A percentile compares a stretch with the other conserved stretches of the same genome.
Conservation (phyloP, 1,284 basidiomycete species). For the Lentinus polychrous region DNA sequence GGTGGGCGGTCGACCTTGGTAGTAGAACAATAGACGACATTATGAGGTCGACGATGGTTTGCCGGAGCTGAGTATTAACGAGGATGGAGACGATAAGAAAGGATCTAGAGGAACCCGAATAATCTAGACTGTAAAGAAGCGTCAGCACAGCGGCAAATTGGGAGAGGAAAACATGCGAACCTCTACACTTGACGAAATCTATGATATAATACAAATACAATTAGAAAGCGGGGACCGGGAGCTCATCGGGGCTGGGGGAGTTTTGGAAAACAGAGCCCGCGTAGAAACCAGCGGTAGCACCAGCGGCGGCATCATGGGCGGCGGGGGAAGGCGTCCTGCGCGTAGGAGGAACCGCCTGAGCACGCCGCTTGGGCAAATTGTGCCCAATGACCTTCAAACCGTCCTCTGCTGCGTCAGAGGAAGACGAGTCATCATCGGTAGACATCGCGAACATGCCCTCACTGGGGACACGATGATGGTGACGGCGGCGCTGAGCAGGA, state of each 20-base stretch:
- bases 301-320: conserved; percentile 13
- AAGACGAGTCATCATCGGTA: conserved; percentile 54
- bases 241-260: conserved; percentile 70
- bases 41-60: conserved; percentile 25
- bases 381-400: conserved; percentile 29
- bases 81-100: conserved; percentile 17
- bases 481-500: conserved; percentile 30
- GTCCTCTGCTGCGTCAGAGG: conserved; percentile 35
- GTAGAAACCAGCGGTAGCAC: conserved; percentile 40
- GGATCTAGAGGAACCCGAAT: conserved; percentile 22
- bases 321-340: conserved; percentile 22
- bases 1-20: conserved; percentile 14
- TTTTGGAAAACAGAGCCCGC: conserved; percentile 77
- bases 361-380: conserved; percentile 20
- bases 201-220: conserved; percentile 23
- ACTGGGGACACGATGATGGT: conserved; percentile 53
- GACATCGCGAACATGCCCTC: conserved; percentile 65
- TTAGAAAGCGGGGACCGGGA: conserved; percentile 57
- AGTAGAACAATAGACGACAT: conserved; percentile 22
- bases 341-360: conserved; percentile 21
- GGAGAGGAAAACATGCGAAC: conserved; percentile 21
- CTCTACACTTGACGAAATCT: conserved; percentile 33
- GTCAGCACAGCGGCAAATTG: conserved; percentile 1
- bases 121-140: conserved; percentile 26
- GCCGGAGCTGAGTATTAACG: conserved; percentile 17